Evolutionary conservation across 2,329 filamentous ascomycete species (phyloP), one percentile per base, ranked within the genome.

Genomic region (Pseudogymnoascus sp.): DNA sequence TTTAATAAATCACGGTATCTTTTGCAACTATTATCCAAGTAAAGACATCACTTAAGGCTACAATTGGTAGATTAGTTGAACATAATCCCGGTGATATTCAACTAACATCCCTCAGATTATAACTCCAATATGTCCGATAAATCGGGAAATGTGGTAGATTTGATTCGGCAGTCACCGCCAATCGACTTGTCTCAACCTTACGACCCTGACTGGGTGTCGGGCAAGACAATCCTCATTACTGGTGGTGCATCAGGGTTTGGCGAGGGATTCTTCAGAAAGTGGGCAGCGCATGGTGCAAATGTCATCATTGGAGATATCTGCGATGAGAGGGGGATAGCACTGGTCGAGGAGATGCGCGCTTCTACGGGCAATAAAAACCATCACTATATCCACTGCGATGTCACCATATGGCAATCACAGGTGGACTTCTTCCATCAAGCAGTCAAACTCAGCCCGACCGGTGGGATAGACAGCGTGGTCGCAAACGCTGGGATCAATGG

Each of bases 281-380:
- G 81, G 79, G 82, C 82, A 9, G 67, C 70, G 0, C 73, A 78
- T 63, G 82, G 81, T 18, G 83, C 84, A 1, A 79, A 81, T 63
- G 72, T 88, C 52, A 75, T 86, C 64, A 75, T 88, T 37, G 84
- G 83, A 39, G 85, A 89, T 70, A 73, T 88, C 66, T 80, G 82
- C 67, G 74, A 78, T 60, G 64, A 70, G 15, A 75, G 74, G 8
- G 84, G 84, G 21, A 76, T 82, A 63, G 70, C 74, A 19, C 74
- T 88, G 21, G 77, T 82, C 7, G 77, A 79, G 10, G 74, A 79
- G 26, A 71, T 86, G 37, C 76, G 78, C 39, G 67, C 73, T 39
- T 68, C 67, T 62, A 74, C 70, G 30, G 73, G 69, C 18, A 76
- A 73, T 61, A 64, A 71, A 57, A 72, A 77, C 23, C 78, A 82